These are phyloP conservation scores for Pistacia integerrima DNA, from an alignment of 345 rosid genomes.

Conservation along the genomic window DNA sequence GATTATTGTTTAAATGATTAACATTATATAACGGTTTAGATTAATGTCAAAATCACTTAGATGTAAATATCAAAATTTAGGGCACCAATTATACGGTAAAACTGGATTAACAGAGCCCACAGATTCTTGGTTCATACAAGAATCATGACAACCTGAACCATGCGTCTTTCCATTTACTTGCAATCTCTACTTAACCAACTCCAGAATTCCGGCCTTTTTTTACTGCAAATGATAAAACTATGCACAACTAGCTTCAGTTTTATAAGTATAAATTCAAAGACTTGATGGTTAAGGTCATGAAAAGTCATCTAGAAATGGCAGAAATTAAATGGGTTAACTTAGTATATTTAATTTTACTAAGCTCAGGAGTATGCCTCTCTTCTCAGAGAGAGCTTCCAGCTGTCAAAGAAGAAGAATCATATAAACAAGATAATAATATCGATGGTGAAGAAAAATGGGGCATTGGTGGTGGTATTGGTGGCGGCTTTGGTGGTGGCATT, in stretches of 20 bases:
- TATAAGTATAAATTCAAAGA: background rate
- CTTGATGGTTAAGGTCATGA: background rate
- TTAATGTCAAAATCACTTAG: too few species aligned
- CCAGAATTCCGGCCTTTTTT: background rate
- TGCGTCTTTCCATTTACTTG: background rate
- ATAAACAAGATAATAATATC: background rate
- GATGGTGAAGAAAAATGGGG: background rate
- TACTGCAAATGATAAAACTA: background rate
- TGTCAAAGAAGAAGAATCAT: background rate
- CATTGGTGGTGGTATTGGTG: background rate
- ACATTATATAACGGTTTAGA: too few species aligned
- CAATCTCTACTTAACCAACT: constrained; percentile 5
- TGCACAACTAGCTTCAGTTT: background rate
- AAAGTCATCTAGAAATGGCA: background rate
- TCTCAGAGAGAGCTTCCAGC: background rate
- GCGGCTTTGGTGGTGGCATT: background rate
- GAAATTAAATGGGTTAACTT: background rate
- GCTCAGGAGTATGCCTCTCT: background rate
- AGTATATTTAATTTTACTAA: background rate
- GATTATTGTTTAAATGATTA: too few species aligned
- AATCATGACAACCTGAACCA: constrained; percentile 5
- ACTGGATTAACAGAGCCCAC: background rate
- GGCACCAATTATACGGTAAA: background rate
- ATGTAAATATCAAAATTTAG: background rate
- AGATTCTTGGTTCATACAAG: constrained; percentile 2